Evolutionary conservation across 2,329 filamentous ascomycete genomes (phyloP).

Genomic region (Trichoderma polysporum): DNA sequence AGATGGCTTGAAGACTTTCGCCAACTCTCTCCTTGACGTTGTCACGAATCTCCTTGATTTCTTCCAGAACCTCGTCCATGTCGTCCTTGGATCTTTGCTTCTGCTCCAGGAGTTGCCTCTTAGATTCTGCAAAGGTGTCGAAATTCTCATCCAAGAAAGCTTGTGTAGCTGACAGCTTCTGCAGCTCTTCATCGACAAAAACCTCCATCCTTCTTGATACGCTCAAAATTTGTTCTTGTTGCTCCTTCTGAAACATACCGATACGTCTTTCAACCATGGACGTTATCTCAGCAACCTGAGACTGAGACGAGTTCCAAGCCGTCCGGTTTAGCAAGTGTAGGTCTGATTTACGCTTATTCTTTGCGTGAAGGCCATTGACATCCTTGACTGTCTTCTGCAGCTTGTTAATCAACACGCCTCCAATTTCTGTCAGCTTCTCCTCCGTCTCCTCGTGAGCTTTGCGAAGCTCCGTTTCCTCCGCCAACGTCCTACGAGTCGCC

Average conservation of each 20-base stretch:
- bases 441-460: constrained; percentile 88
- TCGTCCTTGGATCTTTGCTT: constrained; percentile 72
- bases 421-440: constrained; percentile 69
- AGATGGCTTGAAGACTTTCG: constrained; percentile 79
- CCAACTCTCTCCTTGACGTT: constrained; percentile 84
- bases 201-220: constrained; percentile 70
- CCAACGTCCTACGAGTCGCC: constrained; percentile 72
- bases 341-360: constrained; percentile 81
- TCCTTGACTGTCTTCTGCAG: constrained; percentile 76
- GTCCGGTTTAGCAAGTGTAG: constrained; percentile 77
- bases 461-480: constrained; percentile 75
- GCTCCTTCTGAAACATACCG: constrained; percentile 68
- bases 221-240: constrained; percentile 66
- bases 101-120: constrained; percentile 65
- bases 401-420: constrained; percentile 73
- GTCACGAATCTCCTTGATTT: constrained; percentile 86
- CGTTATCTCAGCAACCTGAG: constrained; percentile 74
- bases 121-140: constrained; percentile 64
- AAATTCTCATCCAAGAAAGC: constrained; percentile 69
- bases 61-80: constrained; percentile 87
- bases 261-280: constrained; percentile 74
- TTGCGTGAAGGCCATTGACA: constrained; percentile 78
- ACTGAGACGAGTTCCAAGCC: constrained; percentile 75
- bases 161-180: constrained; percentile 69
- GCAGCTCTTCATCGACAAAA: constrained; percentile 75